phyloP scores from a whole-genome alignment of 2,329 filamentous ascomycete species.

The Helotiales sp. region DNA sequence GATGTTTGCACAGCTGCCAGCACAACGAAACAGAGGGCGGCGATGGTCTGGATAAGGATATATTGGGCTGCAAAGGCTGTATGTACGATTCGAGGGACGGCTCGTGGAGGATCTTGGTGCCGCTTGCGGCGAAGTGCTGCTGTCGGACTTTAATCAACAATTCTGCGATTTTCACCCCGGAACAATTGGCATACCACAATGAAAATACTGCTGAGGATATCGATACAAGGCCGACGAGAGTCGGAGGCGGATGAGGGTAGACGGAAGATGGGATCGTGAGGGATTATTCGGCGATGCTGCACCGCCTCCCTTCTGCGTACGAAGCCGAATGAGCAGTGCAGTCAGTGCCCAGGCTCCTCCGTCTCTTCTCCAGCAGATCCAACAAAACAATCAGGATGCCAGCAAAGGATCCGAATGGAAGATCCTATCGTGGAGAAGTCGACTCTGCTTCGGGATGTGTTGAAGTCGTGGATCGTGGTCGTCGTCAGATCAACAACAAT shows the following conservation, averaged over 20 bases:
- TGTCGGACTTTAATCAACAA: not conserved
- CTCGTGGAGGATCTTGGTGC: not conserved
- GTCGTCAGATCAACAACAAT: slow-evolving; percentile 24
- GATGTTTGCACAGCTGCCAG: not conserved
- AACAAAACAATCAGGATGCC: not conserved
- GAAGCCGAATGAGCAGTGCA: not conserved
- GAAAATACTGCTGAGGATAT: not conserved
- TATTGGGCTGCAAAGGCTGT: not conserved
- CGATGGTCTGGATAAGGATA: not conserved
- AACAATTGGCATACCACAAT: not conserved
- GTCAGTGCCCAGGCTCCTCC: not conserved
- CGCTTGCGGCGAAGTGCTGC: not conserved
- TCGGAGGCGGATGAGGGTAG: not conserved
- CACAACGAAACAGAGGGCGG: not conserved
- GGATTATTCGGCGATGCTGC: slow-evolving; percentile 8
- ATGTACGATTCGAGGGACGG: not conserved
- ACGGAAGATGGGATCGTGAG: slow-evolving; percentile 1
- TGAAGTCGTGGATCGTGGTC: slow-evolving; percentile 2
- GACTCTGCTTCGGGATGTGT: not conserved
- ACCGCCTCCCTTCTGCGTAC: slow-evolving; percentile 2
- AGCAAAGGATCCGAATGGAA: not conserved
- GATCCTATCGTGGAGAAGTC: slow-evolving; percentile 6
- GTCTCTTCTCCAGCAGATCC: not conserved
- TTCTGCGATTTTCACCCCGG: not conserved
- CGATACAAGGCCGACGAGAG: not conserved